Conservation (phyloP, 108 stramenopile species). For the Nitzschia palea region DNA sequence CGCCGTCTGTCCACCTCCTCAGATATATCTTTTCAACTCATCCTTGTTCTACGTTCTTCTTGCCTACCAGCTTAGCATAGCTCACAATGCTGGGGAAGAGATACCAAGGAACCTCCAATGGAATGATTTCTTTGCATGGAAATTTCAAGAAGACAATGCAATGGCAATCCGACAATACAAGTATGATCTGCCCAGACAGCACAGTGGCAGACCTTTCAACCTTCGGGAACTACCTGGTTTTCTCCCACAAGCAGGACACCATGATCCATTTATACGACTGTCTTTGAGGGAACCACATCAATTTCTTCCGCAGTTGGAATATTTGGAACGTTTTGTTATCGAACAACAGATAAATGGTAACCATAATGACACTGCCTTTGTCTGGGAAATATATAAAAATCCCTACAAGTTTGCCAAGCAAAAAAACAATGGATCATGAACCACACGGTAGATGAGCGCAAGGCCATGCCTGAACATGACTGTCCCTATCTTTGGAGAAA, state of each 20-base stretch:
- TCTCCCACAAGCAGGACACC: not conserved
- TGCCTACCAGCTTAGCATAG: not conserved
- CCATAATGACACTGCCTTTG: not conserved
- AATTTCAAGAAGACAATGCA: not conserved
- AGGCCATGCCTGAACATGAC: not conserved
- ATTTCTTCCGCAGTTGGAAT: not conserved
- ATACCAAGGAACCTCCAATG: not conserved
- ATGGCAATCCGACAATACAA: not conserved
- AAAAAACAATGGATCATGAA: not conserved
- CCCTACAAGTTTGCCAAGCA: not conserved
- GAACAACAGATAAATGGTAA: not conserved
- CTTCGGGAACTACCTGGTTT: not conserved
- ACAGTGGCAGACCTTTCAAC: not conserved
- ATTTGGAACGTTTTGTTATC: constrained; percentile 2
- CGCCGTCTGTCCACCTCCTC: not conserved
- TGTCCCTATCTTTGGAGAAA: not conserved
- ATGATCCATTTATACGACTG: not conserved
- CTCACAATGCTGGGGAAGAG: not conserved
- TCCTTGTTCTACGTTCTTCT: not conserved
- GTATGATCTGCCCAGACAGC: not conserved
- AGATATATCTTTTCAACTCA: not conserved
- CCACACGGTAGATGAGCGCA: not conserved
- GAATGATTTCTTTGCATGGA: not conserved
- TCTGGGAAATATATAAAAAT: constrained; percentile 3
- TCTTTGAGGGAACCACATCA: not conserved